Evolutionary conservation across 108 stramenopile species (phyloP).

Genomic region (Nitzschia palea): DNA sequence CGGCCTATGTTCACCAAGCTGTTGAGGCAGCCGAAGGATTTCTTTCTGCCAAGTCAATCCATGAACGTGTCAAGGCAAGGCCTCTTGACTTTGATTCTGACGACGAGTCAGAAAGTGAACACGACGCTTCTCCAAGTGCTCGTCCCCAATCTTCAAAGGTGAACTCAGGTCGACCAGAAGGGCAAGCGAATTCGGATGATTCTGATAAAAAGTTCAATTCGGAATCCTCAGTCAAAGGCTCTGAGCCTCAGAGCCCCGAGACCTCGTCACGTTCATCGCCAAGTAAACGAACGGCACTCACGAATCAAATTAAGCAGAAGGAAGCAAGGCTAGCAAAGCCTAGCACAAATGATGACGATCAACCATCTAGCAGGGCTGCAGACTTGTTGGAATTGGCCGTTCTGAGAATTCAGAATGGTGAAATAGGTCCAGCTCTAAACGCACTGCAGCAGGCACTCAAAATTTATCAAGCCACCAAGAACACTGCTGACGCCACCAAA

Average conservation of each 20-base stretch:
- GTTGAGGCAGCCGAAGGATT: constrained; percentile 56
- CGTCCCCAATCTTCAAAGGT: no score
- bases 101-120: constrained; percentile 23
- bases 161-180: neutral
- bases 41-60: constrained; percentile 46
- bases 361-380: constrained; percentile 15
- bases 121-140: neutral
- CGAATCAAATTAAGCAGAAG: constrained; percentile 20
- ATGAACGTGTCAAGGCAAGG: constrained; percentile 30
- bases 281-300: neutral
- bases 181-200: neutral
- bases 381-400: constrained; percentile 35
- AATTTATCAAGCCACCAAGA: neutral
- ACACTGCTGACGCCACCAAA: constrained; percentile 30
- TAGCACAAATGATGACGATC: constrained; percentile 8
- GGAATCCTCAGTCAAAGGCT: neutral
- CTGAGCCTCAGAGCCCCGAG: no score
- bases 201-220: no score
- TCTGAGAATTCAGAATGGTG: constrained; percentile 22
- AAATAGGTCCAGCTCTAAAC: constrained; percentile 18
- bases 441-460: neutral
- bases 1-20: constrained; percentile 39
- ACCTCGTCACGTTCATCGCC: constrained; percentile 7
- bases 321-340: constrained; percentile 7
- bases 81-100: constrained; percentile 47